Percentiles rank a stretch among this genome's conserved stretches.
phyloP scores from a whole-genome alignment of 805 yeast species.

The Candida boidinii region DNA sequence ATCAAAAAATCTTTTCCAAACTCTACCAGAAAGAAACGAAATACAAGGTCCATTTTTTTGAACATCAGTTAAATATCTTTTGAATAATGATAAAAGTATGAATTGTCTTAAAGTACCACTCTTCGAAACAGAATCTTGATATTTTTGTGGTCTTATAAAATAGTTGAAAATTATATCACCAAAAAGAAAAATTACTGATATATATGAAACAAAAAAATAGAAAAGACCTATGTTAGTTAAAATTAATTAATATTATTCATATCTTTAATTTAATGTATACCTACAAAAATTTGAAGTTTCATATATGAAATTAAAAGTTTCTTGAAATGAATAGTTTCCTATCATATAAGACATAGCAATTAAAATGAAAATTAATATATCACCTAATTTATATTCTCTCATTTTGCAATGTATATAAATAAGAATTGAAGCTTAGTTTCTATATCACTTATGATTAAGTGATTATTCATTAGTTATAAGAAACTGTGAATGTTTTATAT shows the following conservation, averaged over 20 bases:
- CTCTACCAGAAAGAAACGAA: slow-evolving; percentile 20
- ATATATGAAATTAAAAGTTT: slow-evolving; percentile 11
- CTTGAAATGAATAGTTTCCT: slow-evolving; percentile 14
- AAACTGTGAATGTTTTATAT: too few relatives aligned
- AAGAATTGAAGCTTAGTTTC: neutral
- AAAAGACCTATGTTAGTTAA: neutral
- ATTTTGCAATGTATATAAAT: slow-evolving; percentile 5
- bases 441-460: too few relatives aligned
- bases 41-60: slow-evolving; percentile 3
- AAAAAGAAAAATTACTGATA: slow-evolving; percentile 13
- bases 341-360: slow-evolving; percentile 17
- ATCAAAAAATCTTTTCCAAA: slow-evolving; percentile 24
- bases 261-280: slow-evolving; percentile 1
- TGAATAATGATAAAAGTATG: slow-evolving; percentile 11
- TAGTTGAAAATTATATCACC: slow-evolving; percentile 19
- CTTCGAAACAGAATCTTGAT: slow-evolving; percentile 19
- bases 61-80: slow-evolving; percentile 9
- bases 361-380: slow-evolving; percentile 15
- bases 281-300: slow-evolving; percentile 13
- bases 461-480: too few relatives aligned
- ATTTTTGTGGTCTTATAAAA: slow-evolving; percentile 22
- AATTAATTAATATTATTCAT: slow-evolving; percentile 2
- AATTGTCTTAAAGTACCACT: slow-evolving; percentile 23
- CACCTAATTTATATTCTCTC: slow-evolving; percentile 23
- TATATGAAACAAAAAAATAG: neutral